Conservation (phyloP, 2,329 filamentous ascomycete genomes). For the Sporothrix schenckii region DNA sequence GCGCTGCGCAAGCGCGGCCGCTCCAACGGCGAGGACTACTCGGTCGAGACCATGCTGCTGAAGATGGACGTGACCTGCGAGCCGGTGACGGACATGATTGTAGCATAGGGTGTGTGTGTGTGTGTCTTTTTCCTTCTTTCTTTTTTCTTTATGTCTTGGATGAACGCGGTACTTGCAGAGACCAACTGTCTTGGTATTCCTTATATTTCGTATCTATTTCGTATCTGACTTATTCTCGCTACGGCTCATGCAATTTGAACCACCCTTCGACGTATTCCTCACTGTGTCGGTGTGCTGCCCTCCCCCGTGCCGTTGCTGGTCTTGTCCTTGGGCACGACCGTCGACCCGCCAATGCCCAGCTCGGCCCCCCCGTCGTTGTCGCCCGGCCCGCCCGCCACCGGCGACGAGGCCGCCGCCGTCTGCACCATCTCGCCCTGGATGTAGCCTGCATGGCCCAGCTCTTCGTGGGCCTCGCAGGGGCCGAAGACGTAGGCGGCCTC, state of each 20-base stretch:
- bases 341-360: slow-evolving; percentile 35
- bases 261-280: no score
- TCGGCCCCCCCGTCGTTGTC: slow-evolving; percentile 33
- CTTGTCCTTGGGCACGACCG: slow-evolving; percentile 36
- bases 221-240: no score
- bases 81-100: slow-evolving; percentile 27
- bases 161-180: no score
- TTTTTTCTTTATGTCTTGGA: no score
- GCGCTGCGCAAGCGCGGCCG: slow-evolving; percentile 30
- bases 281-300: slow-evolving; percentile 22
- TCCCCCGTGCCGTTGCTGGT: slow-evolving; percentile 29
- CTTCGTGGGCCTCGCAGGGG: slow-evolving; percentile 38
- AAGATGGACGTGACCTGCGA: slow-evolving; percentile 32
- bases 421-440: slow-evolving; percentile 38
- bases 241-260: no score
- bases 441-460: slow-evolving; percentile 35
- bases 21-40: slow-evolving; percentile 31
- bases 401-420: neutral
- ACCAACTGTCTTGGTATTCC: no score
- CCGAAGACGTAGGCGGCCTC: slow-evolving; percentile 49
- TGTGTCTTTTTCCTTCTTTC: no score
- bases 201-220: no score
- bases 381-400: neutral
- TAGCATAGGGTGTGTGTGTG: neutral
- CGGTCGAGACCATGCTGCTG: slow-evolving; percentile 30